Percentiles rank a stretch among this genome's conserved stretches.
Conservation (phyloP, 2,329 filamentous ascomycete species). For the Aphanoascus verrucosus region DNA sequence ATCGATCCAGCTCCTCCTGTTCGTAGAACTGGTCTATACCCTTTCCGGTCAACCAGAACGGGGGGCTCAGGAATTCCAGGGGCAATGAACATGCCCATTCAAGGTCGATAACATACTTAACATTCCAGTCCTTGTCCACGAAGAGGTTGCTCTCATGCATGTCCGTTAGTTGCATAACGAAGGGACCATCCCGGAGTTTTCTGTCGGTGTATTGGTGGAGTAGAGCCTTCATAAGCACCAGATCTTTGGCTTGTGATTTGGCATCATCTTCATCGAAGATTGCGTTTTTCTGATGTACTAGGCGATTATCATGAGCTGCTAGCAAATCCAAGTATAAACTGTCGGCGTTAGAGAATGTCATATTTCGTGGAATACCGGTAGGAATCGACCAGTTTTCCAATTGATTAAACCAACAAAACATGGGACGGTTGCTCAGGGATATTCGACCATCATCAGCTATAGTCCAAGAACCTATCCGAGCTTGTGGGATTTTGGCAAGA, state of each 20-base stretch:
- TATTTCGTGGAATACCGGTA: conserved; percentile 17
- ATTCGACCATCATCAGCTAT: conserved; percentile 18
- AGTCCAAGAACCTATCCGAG: conserved; percentile 19
- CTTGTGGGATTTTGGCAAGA: conserved; percentile 13
- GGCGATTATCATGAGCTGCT: conserved; percentile 19
- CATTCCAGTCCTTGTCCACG: conserved; percentile 24
- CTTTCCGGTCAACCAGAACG: conserved; percentile 20
- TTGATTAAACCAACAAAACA: conserved; percentile 16
- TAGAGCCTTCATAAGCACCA: too few species aligned
- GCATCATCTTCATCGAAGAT: too few species aligned
- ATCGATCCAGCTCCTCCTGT: too few species aligned
- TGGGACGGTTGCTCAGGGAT: conserved; percentile 18
- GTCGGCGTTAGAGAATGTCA: conserved; percentile 19
- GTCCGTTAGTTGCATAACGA: conserved; percentile 28
- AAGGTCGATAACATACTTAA: conserved; percentile 27
- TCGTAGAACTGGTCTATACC: conserved; percentile 1
- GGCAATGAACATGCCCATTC: conserved; percentile 27
- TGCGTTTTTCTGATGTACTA: conserved; percentile 18
- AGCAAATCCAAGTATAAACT: conserved; percentile 20
- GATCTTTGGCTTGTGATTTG: too few species aligned
- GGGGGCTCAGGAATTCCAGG: conserved; percentile 21
- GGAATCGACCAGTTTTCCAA: conserved; percentile 21
- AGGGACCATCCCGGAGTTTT: conserved; percentile 21
- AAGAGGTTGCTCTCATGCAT: conserved; percentile 21
- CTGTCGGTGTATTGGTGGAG: too few species aligned